Conservation (phyloP, 202 grass and related monocot species). For the Zoysia matrella region DNA sequence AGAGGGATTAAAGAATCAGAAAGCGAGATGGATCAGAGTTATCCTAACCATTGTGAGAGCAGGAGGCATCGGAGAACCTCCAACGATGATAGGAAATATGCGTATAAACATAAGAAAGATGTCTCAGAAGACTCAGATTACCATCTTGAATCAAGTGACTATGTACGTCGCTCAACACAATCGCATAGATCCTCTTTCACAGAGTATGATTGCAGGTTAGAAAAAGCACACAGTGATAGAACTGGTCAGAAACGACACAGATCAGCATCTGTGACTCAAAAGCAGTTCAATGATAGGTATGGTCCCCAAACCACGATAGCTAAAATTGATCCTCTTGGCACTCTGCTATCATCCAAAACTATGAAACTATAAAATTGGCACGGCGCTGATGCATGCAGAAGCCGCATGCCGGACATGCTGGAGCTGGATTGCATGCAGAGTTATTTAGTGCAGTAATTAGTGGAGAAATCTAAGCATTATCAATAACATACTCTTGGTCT, state of each 20-base stretch:
- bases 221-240: conserved; percentile 43
- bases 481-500: too few relatives aligned
- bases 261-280: conserved; percentile 59
- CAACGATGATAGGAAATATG: conserved; percentile 38
- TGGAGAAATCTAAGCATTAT: too few relatives aligned
- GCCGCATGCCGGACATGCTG: too few relatives aligned
- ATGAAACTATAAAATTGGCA: too few relatives aligned
- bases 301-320: conserved; percentile 39
- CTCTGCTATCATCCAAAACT: too few relatives aligned
- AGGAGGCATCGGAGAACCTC: conserved; percentile 34
- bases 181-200: conserved; percentile 46
- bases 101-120: conserved; percentile 43
- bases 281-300: conserved; percentile 77
- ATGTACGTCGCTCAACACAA: conserved; percentile 33
- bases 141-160: conserved; percentile 54
- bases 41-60: conserved; percentile 29
- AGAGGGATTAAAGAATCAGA: conserved; percentile 36
- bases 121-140: conserved; percentile 43
- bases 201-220: conserved; percentile 47
- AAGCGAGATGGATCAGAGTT: conserved; percentile 39
- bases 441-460: too few relatives aligned
- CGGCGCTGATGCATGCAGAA: too few relatives aligned
- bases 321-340: too few relatives aligned
- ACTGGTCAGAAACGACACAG: conserved; percentile 40
- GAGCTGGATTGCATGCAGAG: too few relatives aligned